Percentiles rank a stretch among this genome's conserved stretches.
Conservation (phyloP, 2,329 filamentous ascomycete genomes). For the Microdochium paspali region DNA sequence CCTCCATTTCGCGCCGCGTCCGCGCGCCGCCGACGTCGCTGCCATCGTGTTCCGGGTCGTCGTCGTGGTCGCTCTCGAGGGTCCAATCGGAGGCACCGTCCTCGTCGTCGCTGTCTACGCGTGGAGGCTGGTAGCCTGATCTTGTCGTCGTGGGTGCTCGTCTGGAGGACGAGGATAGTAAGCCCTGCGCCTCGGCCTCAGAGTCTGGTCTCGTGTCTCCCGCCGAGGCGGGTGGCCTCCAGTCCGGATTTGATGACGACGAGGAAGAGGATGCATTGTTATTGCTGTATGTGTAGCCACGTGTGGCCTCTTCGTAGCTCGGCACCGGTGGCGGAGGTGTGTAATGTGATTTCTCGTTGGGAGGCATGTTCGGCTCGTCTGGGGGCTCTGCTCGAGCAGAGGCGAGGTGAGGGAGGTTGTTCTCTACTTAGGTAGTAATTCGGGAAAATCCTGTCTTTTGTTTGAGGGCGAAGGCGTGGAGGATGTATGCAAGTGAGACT, state of each 20-base stretch:
- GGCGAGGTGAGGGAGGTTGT: neutral
- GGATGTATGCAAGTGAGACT: neutral
- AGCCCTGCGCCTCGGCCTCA: constrained; percentile 68
- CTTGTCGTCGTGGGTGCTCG: constrained; percentile 31
- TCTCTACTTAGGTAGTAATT: neutral
- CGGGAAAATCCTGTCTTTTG: neutral
- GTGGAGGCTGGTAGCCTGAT: constrained; percentile 66
- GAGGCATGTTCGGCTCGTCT: constrained; percentile 21
- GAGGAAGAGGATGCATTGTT: neutral
- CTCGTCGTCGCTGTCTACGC: constrained; percentile 70
- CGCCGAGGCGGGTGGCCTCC: constrained; percentile 48
- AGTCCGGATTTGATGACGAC: constrained; percentile 30
- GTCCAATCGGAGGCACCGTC: constrained; percentile 42
- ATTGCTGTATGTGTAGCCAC: constrained; percentile 41
- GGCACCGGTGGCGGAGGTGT: constrained; percentile 66
- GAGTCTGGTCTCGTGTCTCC: constrained; percentile 54
- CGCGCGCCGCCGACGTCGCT: constrained; percentile 49
- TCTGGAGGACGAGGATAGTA: constrained; percentile 46
- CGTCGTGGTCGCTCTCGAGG: constrained; percentile 21
- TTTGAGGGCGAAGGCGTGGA: neutral
- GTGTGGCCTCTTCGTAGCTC: constrained; percentile 73
- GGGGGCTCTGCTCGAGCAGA: neutral
- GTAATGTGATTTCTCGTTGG: constrained; percentile 47
- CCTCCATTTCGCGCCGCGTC: constrained; percentile 73
- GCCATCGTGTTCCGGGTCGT: constrained; percentile 41